phyloP scores from a whole-genome alignment of 148 eudicot genomes.

The Polygonum aviculare region DNA sequence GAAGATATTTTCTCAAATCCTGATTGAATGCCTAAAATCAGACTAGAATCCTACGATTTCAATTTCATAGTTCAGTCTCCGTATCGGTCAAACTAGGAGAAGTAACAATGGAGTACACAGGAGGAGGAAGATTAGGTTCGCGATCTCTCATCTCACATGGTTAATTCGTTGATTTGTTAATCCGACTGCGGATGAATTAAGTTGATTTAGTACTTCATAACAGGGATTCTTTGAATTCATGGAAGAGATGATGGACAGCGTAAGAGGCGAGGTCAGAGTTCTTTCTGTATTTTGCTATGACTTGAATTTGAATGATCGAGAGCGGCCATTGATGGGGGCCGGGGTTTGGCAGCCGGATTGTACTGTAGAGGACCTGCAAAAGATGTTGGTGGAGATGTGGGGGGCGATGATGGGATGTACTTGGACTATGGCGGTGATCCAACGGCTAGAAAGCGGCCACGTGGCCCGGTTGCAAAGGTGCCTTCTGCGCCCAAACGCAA shows the following conservation, averaged over 20 bases:
- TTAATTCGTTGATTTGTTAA: neutral
- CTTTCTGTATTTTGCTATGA: neutral
- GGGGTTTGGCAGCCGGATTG: slow-evolving; percentile 43
- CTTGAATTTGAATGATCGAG: neutral
- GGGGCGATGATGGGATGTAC: slow-evolving; percentile 46
- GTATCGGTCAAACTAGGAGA: neutral
- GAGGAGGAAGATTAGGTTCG: too few relatives aligned
- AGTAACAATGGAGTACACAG: slow-evolving; percentile 32
- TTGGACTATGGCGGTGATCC: slow-evolving; percentile 29
- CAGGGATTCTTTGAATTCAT: slow-evolving; percentile 89
- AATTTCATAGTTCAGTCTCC: neutral
- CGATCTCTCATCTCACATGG: too few relatives aligned
- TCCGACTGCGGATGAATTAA: too few relatives aligned
- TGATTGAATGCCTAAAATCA: neutral
- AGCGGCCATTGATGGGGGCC: neutral
- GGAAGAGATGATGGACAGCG: slow-evolving; percentile 78
- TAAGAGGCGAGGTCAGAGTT: slow-evolving; percentile 33
- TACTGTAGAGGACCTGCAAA: slow-evolving; percentile 79
- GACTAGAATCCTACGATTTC: neutral
- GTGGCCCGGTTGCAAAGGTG: slow-evolving; percentile 20
- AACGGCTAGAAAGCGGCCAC: slow-evolving; percentile 38
- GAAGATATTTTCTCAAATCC: neutral
- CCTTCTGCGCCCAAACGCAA: slow-evolving; percentile 24
- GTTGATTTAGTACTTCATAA: neutral
- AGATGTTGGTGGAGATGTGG: slow-evolving; percentile 78